Percentiles rank a stretch among this genome's conserved stretches.
Conservation (phyloP, 257 asterid species). For the Plantago ovata region DNA sequence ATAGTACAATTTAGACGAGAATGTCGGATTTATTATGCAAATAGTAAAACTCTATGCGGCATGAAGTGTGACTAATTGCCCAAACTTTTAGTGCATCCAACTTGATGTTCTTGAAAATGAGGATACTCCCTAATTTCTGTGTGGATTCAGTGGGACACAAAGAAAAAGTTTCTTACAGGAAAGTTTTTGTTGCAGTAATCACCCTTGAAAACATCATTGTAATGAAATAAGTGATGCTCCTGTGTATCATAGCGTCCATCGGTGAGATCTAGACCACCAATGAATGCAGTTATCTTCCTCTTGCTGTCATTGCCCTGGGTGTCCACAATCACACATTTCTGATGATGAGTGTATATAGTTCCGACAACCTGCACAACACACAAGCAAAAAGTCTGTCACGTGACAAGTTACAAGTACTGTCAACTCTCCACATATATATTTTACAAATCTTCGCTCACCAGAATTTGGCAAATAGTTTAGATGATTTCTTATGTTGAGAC, state of each 20-base stretch:
- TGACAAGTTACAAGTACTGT: too few relatives aligned
- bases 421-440: too few relatives aligned
- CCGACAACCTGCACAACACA: conserved; percentile 62
- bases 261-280: conserved; percentile 87
- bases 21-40: too few relatives aligned
- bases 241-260: conserved; percentile 84
- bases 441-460: too few relatives aligned
- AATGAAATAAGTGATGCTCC: conserved; percentile 46
- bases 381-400: too few relatives aligned
- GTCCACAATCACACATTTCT: conserved; percentile 82
- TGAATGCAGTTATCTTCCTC: conserved; percentile 62
- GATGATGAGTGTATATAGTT: conserved; percentile 85
- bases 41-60: neutral
- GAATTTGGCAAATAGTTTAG: too few relatives aligned
- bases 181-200: conserved; percentile 76
- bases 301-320: conserved; percentile 57
- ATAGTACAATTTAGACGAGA: too few relatives aligned
- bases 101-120: neutral
- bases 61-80: neutral
- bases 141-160: neutral
- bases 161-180: conserved; percentile 40
- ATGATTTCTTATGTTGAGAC: too few relatives aligned
- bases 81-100: too few relatives aligned
- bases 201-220: conserved; percentile 62
- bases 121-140: neutral